phyloP scores from a whole-genome alignment of 148 eudicot species.

The Chenopodium formosanum region DNA sequence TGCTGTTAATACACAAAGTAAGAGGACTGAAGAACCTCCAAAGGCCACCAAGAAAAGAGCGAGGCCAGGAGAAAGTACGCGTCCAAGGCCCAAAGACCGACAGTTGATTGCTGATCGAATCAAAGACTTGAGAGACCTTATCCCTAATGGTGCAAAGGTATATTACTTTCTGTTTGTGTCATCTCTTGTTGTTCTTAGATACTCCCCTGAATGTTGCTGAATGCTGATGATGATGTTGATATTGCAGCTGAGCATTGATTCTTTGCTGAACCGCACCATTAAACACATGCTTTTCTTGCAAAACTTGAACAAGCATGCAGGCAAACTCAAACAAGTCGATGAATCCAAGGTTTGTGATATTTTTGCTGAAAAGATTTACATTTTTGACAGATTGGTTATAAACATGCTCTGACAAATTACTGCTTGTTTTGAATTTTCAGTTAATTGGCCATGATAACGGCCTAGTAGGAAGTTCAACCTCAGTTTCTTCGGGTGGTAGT shows the following conservation, averaged over 20 bases:
- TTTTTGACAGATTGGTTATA: neutral
- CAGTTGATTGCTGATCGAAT: constrained; percentile 77
- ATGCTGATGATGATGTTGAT: constrained; percentile 15
- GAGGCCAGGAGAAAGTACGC: constrained; percentile 58
- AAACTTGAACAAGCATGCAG: constrained; percentile 57
- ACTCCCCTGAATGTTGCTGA: neutral
- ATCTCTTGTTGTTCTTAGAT: neutral
- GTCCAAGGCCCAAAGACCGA: constrained; percentile 86
- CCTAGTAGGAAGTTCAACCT: constrained; percentile 15
- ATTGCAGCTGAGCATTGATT: constrained; percentile 77
- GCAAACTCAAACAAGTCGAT: constrained; percentile 46
- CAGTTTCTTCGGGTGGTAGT: constrained; percentile 21
- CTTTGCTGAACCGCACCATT: constrained; percentile 60
- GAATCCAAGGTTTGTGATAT: constrained; percentile 52
- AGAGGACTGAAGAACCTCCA: constrained; percentile 34
- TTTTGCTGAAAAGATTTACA: neutral
- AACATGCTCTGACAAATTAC: neutral
- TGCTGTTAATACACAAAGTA: constrained; percentile 34
- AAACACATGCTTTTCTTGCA: constrained; percentile 81
- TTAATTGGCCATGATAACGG: constrained; percentile 33
- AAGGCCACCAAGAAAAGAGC: constrained; percentile 64
- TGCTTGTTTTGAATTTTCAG: constrained; percentile 18
- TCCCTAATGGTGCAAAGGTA: constrained; percentile 92
- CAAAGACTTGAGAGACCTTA: constrained; percentile 68
- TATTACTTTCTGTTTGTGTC: neutral